Base-by-base conservation (phyloP, 257 asterid genomes). In the Paraleonurus japonicus region DNA sequence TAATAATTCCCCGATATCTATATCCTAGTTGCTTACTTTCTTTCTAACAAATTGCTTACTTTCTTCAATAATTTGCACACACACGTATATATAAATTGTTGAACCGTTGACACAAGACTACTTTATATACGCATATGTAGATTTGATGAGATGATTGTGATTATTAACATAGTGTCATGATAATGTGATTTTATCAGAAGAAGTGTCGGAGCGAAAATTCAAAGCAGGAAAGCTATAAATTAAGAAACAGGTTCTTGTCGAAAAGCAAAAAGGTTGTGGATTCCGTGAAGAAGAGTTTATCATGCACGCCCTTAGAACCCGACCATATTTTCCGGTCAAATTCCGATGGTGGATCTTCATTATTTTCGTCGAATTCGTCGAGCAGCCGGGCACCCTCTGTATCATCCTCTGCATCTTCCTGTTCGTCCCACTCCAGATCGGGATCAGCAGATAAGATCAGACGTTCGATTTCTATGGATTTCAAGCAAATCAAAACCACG, bases 391-490 rank as follows among this genome's bases (percentile, higher is more conserved):
- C 85, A 0, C 37, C 73, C 2, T 50, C 78, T 1, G 45, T 82
- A 0, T 50, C 80, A 0, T 72, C 86, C 0, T 68, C 81, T 0
- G 64, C 86, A 7, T 16, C 76, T 2, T 72, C 79, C 0, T 76
- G 91, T 10, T n/a, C 35, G 2, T 70, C 85, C 26, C 69, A 54
- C 51, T 72, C 86, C 7, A 68, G 83, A 32, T 67, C 78, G 0
- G 61, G 63, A 26, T 64, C 82, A 0, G 72, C 82, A 0, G 75
- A 45, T 4, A 73, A 35, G 51, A 65, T 68, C 5, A 41, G 16
- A n/a, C 57, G 57, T 0, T 23, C 80, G 0, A 12, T 19, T 13
- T 35, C 77, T 3, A 8, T 72, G 11, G 88, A 85, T 59, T 69
- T 74, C 45, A 50, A 65, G 65, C 80, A 59, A 20, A 10, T 13